These are phyloP conservation scores for Lepraria neglecta DNA, from an alignment of 495 filamentous ascomycete species.

Conservation along the genomic window DNA sequence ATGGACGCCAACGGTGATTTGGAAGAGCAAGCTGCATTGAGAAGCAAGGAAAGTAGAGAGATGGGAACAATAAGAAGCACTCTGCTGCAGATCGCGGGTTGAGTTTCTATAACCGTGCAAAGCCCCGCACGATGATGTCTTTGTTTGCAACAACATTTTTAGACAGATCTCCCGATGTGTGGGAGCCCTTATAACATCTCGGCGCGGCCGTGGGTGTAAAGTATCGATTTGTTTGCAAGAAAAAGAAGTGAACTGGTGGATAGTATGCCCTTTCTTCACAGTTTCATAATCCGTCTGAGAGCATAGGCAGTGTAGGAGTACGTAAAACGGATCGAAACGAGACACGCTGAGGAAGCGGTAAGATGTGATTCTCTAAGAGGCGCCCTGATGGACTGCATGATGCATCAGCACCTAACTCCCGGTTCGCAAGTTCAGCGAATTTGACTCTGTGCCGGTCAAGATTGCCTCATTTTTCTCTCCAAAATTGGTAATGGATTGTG, in stretches of 20 bases:
- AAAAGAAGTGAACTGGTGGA: background rate
- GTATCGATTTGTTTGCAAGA: background rate
- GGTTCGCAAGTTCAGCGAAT: background rate
- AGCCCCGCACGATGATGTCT: background rate
- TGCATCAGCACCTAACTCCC: background rate
- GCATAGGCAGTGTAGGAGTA: background rate
- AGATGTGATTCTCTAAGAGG: background rate
- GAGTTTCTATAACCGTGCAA: background rate
- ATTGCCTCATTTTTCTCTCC: background rate
- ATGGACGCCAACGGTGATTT: slow-evolving; percentile 4
- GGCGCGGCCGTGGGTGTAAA: background rate
- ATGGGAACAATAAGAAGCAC: background rate
- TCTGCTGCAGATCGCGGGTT: slow-evolving; percentile 4
- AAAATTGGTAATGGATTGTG: background rate
- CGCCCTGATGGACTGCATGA: slow-evolving; percentile 8
- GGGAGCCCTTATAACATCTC: background rate
- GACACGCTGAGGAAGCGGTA: background rate
- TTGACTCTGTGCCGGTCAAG: no score
- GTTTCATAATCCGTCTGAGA: background rate
- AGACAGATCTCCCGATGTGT: background rate
- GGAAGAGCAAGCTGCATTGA: slow-evolving; percentile 1
- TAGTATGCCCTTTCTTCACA: background rate
- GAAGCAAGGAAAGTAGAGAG: background rate
- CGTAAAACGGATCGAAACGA: background rate
- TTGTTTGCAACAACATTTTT: background rate